Base-by-base conservation (phyloP, 176 grass and related monocot species). In the Tillandsia fasciculata region DNA sequence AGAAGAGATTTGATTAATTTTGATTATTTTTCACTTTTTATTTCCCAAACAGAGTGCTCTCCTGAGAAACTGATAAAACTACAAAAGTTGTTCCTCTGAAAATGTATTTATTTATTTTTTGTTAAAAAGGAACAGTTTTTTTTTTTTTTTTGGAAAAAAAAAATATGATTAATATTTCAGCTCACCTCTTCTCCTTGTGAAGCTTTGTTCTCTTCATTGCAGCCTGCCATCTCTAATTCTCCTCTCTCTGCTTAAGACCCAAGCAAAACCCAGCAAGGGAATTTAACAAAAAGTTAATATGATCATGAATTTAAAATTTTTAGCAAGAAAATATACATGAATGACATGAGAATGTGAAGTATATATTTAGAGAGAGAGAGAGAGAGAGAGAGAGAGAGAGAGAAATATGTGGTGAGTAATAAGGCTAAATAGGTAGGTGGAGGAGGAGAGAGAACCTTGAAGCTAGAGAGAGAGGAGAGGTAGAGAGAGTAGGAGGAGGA, bases 181-280 rank as follows among this genome's bases (percentile, higher is more conserved):
- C 26, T 50, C 81, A 93, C 93, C 89, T 96, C 93, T 76, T 92
- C 76, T 33, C 79, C 23, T 9, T 64, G 11, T 17, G 59, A 26
- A 64, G 11, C 10, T 64, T 13, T 18, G 59, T 20, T 64, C 59
- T 64, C 59, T 15, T 67, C 65, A 67, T 48, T n/a, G 27, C 26
- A 48, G 28, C 65, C 33, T 15, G 65, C 65, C 65, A 48, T 67
- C 65, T 48, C 68, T 5, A 65, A 68, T 8, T 61, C 48, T 67
- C 64, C 66, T 18, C 29, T 63, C 82, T 79, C 77, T 78, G 71
- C 82, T 58, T 26, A 11, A 61, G 15, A 49, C 61, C 11, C 53
- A 50, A 49, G 18, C 56, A 22, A 65, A 51, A 64, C 59, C 22
- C 2, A 10, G 29, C 14, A 22, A 42, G 63, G 0, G 15, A 24